phyloP scores from a whole-genome alignment of 1,139 yeast species.

The Pichia terricola region DNA sequence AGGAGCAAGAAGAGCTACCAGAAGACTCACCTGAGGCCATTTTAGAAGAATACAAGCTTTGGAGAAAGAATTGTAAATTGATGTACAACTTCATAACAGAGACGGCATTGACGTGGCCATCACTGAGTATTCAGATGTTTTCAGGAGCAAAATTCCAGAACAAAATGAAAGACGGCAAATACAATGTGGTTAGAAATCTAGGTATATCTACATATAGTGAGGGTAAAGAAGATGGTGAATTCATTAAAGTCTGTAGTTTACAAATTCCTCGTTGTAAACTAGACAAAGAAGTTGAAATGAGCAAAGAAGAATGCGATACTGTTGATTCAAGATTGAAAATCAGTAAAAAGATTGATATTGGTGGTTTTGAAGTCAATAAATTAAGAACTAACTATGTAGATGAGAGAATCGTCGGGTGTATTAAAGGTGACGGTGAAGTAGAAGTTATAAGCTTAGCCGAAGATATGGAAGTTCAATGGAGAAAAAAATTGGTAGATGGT shows the following conservation, averaged over 20 bases:
- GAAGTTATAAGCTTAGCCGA: slow-evolving; percentile 45
- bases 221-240: slow-evolving; percentile 49
- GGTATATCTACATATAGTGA: slow-evolving; percentile 83
- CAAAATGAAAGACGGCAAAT: slow-evolving; percentile 19
- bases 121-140: slow-evolving; percentile 68
- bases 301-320: slow-evolving; percentile 26
- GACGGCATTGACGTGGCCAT: slow-evolving; percentile 74
- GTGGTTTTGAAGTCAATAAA: slow-evolving; percentile 45
- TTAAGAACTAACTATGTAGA: slow-evolving; percentile 79
- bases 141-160: slow-evolving; percentile 33
- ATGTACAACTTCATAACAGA: slow-evolving; percentile 78
- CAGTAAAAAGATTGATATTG: slow-evolving; percentile 40
- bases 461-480: slow-evolving; percentile 10
- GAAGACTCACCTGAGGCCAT: slow-evolving; percentile 33
- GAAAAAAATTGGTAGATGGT: slow-evolving; percentile 38
- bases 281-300: slow-evolving; percentile 18
- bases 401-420: slow-evolving; percentile 59
- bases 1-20: slow-evolving; percentile 9
- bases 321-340: slow-evolving; percentile 49
- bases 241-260: slow-evolving; percentile 65
- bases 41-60: slow-evolving; percentile 63
- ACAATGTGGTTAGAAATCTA: slow-evolving; percentile 27
- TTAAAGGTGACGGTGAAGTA: slow-evolving; percentile 67
- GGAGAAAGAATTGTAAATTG: slow-evolving; percentile 71
- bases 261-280: slow-evolving; percentile 46